These are phyloP conservation scores for Colletotrichum spinosum DNA, from an alignment of 2,329 filamentous ascomycete species.

Conservation along the genomic window DNA sequence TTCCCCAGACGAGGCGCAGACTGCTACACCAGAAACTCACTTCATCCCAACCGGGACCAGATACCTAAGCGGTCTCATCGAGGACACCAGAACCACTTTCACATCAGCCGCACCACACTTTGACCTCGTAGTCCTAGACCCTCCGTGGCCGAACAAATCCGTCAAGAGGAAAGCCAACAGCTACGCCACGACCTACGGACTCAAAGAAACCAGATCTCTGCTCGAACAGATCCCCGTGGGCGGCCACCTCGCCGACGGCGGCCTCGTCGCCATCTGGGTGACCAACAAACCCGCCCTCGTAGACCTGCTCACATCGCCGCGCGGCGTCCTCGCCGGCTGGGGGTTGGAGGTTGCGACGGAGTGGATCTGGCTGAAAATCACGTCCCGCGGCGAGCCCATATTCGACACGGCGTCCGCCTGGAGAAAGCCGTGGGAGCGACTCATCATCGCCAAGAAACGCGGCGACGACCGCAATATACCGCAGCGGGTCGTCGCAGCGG, in stretches of 20 bases:
- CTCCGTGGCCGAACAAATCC: slow-evolving; percentile 85
- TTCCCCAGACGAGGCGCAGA: background rate
- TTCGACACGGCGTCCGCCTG: slow-evolving; percentile 69
- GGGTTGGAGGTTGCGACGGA: slow-evolving; percentile 74
- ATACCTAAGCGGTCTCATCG: slow-evolving; percentile 62
- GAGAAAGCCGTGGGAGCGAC: slow-evolving; percentile 82
- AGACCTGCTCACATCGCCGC: slow-evolving; percentile 63
- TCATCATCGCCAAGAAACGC: slow-evolving; percentile 69
- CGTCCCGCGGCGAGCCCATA: slow-evolving; percentile 72
- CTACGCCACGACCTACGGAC: slow-evolving; percentile 60
- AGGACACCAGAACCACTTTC: slow-evolving; percentile 54
- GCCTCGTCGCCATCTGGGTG: slow-evolving; percentile 79
- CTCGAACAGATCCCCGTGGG: slow-evolving; percentile 68
- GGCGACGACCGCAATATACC: slow-evolving; percentile 45
- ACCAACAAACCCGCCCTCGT: slow-evolving; percentile 76
- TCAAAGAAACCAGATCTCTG: slow-evolving; percentile 60
- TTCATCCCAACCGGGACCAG: slow-evolving; percentile 56
- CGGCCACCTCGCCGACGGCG: slow-evolving; percentile 62
- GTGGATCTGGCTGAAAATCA: slow-evolving; percentile 85
- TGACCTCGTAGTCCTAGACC: slow-evolving; percentile 78
- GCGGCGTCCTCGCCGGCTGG: slow-evolving; percentile 74
- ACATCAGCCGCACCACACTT: slow-evolving; percentile 63
- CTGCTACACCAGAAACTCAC: slow-evolving; percentile 17
- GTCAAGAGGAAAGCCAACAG: slow-evolving; percentile 68
- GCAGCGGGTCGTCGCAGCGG: slow-evolving; percentile 72